A percentile compares a stretch with the other conserved stretches of the same genome.
phyloP scores from a whole-genome alignment of 805 yeast species.

The Kregervanrija pseudodelftensis region DNA sequence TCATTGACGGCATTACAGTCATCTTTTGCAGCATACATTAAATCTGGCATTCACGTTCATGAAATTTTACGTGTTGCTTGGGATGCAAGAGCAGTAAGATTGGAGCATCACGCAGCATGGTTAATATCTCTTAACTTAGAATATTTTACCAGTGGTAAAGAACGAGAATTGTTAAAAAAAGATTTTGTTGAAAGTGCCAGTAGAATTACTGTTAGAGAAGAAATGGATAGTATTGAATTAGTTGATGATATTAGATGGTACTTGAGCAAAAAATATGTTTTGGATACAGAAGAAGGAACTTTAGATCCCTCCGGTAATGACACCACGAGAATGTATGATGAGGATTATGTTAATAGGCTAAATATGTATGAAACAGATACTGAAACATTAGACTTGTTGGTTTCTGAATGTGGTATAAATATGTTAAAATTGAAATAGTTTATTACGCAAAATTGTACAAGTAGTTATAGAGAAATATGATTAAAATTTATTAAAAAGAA shows the following conservation, averaged over 20 bases:
- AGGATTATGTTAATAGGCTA: conserved; percentile 17
- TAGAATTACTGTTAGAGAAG: conserved; percentile 50
- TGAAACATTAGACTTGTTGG: conserved; percentile 32
- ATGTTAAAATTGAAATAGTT: not conserved
- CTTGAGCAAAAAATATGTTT: conserved; percentile 33
- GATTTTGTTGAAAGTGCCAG: conserved; percentile 35
- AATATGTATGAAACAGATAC: conserved; percentile 29
- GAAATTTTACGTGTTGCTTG: conserved; percentile 54
- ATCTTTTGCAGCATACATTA: too few species aligned
- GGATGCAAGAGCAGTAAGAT: conserved; percentile 55
- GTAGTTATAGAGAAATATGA: not conserved
- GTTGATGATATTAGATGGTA: conserved; percentile 72
- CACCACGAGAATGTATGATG: conserved; percentile 1
- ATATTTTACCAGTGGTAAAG: too few species aligned
- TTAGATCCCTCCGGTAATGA: conserved; percentile 11
- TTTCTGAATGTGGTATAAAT: conserved; percentile 29
- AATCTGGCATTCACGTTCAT: conserved; percentile 23
- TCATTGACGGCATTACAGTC: conserved; percentile 19
- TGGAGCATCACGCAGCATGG: conserved; percentile 55
- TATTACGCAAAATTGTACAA: not conserved
- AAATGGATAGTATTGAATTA: conserved; percentile 73
- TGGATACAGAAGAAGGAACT: conserved; percentile 20
- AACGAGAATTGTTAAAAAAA: conserved; percentile 10
- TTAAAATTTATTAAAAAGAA: too few species aligned
- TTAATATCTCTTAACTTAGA: too few species aligned